These are phyloP conservation scores for Skeletonema tropicum DNA, from an alignment of 108 stramenopile genomes.

Conservation along the genomic window DNA sequence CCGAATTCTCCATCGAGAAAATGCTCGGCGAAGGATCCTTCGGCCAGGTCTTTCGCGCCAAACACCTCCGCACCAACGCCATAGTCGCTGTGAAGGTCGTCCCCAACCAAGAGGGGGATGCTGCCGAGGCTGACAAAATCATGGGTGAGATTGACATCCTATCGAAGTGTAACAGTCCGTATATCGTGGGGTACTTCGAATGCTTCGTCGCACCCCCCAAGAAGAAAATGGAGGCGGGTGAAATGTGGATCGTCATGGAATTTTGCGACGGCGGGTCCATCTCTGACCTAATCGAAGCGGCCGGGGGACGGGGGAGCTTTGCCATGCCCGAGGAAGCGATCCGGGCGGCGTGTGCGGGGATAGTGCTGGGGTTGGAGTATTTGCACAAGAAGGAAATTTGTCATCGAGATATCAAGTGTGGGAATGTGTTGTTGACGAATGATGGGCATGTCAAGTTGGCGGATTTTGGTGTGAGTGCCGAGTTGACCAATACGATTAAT, in stretches of 20 bases:
- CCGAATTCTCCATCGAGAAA: constrained; percentile 19
- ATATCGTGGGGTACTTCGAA: constrained; percentile 90
- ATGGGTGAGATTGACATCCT: constrained; percentile 93
- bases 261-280: constrained; percentile 90
- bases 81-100: constrained; percentile 93
- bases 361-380: constrained; percentile 90
- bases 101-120: constrained; percentile 56
- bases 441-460: constrained; percentile 92
- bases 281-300: constrained; percentile 83
- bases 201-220: constrained; percentile 70
- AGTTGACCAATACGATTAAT: neutral
- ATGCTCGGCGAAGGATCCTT: constrained; percentile 93
- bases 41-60: constrained; percentile 89
- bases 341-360: constrained; percentile 83
- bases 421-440: constrained; percentile 90
- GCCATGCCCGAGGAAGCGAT: constrained; percentile 77
- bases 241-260: constrained; percentile 97
- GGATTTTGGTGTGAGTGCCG: constrained; percentile 87
- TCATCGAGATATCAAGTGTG: constrained; percentile 96
- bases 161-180: constrained; percentile 82
- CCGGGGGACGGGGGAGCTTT: constrained; percentile 58
- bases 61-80: constrained; percentile 74
- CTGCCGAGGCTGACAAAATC: constrained; percentile 81
- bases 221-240: constrained; percentile 37
- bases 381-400: constrained; percentile 90